A percentile compares a stretch with the other conserved stretches of the same genome.
Evolutionary conservation across 1,139 yeast species (phyloP).

Genomic region (Kurtzmaniella natalensis): DNA sequence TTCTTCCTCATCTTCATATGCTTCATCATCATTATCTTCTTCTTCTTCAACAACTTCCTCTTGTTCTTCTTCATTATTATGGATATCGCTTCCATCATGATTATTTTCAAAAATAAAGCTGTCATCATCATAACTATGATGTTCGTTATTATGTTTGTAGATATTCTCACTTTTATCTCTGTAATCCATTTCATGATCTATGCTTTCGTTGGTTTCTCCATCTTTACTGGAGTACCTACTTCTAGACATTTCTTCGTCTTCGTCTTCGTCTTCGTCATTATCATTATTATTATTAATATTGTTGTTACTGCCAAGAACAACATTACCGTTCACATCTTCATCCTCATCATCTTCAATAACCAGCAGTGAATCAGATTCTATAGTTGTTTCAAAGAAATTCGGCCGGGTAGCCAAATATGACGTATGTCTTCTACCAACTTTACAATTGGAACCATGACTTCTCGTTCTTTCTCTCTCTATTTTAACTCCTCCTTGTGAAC

Average conservation of each 20-base stretch:
- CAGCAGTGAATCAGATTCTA: slow-evolving; percentile 9
- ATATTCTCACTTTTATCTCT: background rate
- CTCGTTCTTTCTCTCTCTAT: background rate
- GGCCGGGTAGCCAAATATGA: slow-evolving; percentile 29
- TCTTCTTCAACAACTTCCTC: slow-evolving; percentile 14
- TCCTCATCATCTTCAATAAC: slow-evolving; percentile 10
- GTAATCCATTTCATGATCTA: background rate
- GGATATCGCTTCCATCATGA: slow-evolving; percentile 9
- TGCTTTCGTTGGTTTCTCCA: too few species aligned
- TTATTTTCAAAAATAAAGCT: slow-evolving; percentile 8
- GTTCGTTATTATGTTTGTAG: background rate
- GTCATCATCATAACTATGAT: background rate
- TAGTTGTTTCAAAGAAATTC: slow-evolving; percentile 10
- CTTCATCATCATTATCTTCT: slow-evolving; percentile 6
- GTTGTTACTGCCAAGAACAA: too few species aligned
- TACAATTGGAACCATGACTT: background rate
- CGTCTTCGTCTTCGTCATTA: slow-evolving; percentile 15
- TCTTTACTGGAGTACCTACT: background rate
- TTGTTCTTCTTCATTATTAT: slow-evolving; percentile 12
- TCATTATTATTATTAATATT: slow-evolving; percentile 15
- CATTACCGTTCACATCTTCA: slow-evolving; percentile 9
- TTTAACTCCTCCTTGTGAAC: background rate
- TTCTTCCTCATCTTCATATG: slow-evolving; percentile 10
- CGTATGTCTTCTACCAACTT: slow-evolving; percentile 26
- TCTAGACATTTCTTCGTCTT: slow-evolving; percentile 7